These are phyloP conservation scores for Capsella bursapastoris DNA, from an alignment of 345 rosid genomes.

Conservation along the genomic window DNA sequence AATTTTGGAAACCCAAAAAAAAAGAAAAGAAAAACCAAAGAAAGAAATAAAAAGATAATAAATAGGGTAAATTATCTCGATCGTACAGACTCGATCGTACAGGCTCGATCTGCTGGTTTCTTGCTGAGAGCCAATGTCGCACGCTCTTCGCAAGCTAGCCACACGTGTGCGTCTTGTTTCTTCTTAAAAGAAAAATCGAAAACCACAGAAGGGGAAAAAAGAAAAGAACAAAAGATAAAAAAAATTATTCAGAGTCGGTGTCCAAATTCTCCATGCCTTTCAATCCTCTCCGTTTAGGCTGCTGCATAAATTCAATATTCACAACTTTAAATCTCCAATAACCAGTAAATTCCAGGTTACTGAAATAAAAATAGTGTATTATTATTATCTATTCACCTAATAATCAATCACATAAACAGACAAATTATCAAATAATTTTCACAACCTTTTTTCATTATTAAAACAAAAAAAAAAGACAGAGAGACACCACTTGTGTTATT, in stretches of 20 bases:
- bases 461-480: too few relatives aligned
- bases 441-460: neutral
- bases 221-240: neutral
- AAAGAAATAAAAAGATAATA: neutral
- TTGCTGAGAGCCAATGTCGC: slow-evolving; percentile 13
- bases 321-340: neutral
- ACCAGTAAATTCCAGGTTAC: neutral
- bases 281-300: slow-evolving; percentile 65
- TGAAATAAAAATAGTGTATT: neutral
- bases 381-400: neutral
- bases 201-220: neutral
- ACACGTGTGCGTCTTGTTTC: slow-evolving; percentile 32
- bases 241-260: slow-evolving; percentile 58
- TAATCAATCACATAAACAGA: slow-evolving; percentile 4
- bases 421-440: slow-evolving; percentile 5
- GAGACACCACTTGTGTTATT: slow-evolving; percentile 25
- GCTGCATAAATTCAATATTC: slow-evolving; percentile 34
- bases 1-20: neutral
- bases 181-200: slow-evolving; percentile 12
- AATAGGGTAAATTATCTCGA: slow-evolving; percentile 5
- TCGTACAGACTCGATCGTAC: slow-evolving; percentile 17
- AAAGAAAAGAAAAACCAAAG: neutral
- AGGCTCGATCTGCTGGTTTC: slow-evolving; percentile 20
- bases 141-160: slow-evolving; percentile 35
- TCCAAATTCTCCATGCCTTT: slow-evolving; percentile 75